Percentiles rank a stretch among this genome's conserved stretches.
Evolutionary conservation across 805 yeast genomes (phyloP).

Genomic region (Pichia sporocuriosa): DNA sequence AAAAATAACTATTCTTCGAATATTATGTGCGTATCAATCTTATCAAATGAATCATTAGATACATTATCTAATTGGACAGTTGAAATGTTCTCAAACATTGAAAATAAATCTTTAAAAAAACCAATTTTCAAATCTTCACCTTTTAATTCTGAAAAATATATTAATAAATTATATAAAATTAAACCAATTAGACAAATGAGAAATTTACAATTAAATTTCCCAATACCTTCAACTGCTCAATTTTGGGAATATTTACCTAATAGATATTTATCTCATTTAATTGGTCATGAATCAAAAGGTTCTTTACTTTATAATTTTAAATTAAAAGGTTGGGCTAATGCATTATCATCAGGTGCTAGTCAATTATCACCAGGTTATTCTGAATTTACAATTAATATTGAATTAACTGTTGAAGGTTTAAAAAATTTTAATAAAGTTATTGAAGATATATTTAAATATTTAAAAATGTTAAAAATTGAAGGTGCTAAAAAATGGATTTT

Average conservation of each 20-base stretch:
- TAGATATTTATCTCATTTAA: constrained; percentile 66
- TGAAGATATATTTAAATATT: constrained; percentile 60
- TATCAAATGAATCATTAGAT: constrained; percentile 77
- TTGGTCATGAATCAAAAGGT: constrained; percentile 92
- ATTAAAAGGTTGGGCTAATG: constrained; percentile 70
- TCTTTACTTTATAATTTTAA: constrained; percentile 70
- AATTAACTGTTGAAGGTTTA: constrained; percentile 70
- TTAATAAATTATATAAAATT: constrained; percentile 52
- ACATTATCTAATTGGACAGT: constrained; percentile 65
- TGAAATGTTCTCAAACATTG: constrained; percentile 56
- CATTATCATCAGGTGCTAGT: constrained; percentile 65
- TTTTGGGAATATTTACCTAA: constrained; percentile 65
- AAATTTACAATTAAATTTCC: constrained; percentile 59
- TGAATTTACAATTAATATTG: constrained; percentile 61
- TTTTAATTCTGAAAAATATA: constrained; percentile 38
- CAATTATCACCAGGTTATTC: constrained; percentile 62
- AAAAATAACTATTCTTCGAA: constrained; percentile 70
- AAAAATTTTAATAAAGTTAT: constrained; percentile 55
- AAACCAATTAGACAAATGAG: constrained; percentile 80
- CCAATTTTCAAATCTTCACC: constrained; percentile 46
- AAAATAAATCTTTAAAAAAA: constrained; percentile 39
- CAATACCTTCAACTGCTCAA: constrained; percentile 66
- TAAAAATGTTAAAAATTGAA: constrained; percentile 48
- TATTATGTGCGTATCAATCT: constrained; percentile 76
- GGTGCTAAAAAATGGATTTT: constrained; percentile 75